Evolutionary conservation across 345 rosid species (phyloP).

Genomic region (Citrus inodora): DNA sequence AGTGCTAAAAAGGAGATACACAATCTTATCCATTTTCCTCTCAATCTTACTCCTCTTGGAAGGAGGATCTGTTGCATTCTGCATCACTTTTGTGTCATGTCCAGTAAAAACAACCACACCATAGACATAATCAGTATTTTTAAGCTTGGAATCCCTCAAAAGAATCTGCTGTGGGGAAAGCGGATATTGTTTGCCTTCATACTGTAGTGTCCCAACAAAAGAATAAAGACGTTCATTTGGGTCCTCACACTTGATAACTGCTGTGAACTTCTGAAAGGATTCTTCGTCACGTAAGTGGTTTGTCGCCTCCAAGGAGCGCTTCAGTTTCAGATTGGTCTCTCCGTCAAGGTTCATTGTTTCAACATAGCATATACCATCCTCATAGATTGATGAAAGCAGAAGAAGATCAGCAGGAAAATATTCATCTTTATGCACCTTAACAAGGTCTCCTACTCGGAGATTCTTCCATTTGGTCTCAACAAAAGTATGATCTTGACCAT

Average conservation of each 20-base stretch:
- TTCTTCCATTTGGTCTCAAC: constrained; percentile 59
- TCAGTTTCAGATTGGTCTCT: constrained; percentile 82
- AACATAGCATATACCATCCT: constrained; percentile 82
- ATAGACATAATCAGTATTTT: constrained; percentile 54
- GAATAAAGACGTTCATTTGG: constrained; percentile 76
- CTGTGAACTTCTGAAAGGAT: constrained; percentile 42
- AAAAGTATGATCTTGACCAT: constrained; percentile 32
- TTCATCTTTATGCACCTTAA: constrained; percentile 61
- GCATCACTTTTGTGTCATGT: constrained; percentile 94
- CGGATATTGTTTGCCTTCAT: constrained; percentile 32
- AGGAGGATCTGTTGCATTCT: constrained; percentile 81
- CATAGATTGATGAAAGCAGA: constrained; percentile 74
- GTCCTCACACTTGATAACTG: constrained; percentile 68
- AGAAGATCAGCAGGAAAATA: constrained; percentile 94
- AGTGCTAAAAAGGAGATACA: constrained; percentile 71
- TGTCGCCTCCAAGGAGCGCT: constrained; percentile 68
- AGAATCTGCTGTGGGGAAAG: constrained; percentile 78
- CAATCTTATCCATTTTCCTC: constrained; percentile 83
- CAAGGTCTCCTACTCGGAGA: constrained; percentile 76
- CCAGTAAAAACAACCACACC: constrained; percentile 91
- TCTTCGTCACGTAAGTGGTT: constrained; percentile 28
- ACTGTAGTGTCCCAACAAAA: constrained; percentile 69
- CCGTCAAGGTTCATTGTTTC: constrained; percentile 97
- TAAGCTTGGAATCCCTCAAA: constrained; percentile 81
- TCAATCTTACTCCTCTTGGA: constrained; percentile 91